Base-by-base conservation (phyloP, 805 yeast genomes). In the Grigorovia yakushimaensis region DNA sequence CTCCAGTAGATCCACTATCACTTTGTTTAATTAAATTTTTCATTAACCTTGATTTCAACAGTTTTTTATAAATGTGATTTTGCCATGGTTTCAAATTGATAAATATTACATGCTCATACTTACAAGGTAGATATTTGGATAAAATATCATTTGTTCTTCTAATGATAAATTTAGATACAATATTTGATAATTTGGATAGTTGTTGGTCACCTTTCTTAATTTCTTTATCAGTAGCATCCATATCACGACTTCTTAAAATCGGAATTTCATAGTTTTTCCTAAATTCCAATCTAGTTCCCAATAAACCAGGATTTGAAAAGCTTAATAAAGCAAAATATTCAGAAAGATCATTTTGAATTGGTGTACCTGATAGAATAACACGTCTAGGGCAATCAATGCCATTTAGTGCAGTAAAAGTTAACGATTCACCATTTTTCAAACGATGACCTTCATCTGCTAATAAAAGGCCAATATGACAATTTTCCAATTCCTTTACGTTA, bases 71-170 rank as follows among this genome's bases (percentile, higher is more conserved):
- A 1, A 93, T 64, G 1, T 72, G 65, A 44, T 71, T 67, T 65
- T 93, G 98, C 66, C 89, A 74, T 0, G 86, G 87, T 1, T 91
- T 76, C 47, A 93, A 68, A 40, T 81, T 82, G 51, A 93, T 88
- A 64, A 91, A 93, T n/a, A 93, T 84, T 20, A 93, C 98, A 65
- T 93, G 95, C 64, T 93, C 98, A 62, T 88, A 89, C 65, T 93
- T 93, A 52, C 94, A 87, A 0, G 98, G 98, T 50, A 93, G 72
- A 60, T 93, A 93, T 65, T 93, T 91, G 27, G 96, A 83, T 47
- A 93, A 71, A 56, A 93, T 86, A 64, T 93, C 98, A 68, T 93
- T 93, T 0, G 98, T 88, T 60, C 98, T 79, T 62, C 98, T 76
- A 50, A 93, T 93, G 62, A 93, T 93, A 63, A 91, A 91, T 55